Evolutionary conservation across 805 yeast genomes (phyloP), one percentile per base, ranked within the genome.

Genomic region (Kodamaea laetipori): DNA sequence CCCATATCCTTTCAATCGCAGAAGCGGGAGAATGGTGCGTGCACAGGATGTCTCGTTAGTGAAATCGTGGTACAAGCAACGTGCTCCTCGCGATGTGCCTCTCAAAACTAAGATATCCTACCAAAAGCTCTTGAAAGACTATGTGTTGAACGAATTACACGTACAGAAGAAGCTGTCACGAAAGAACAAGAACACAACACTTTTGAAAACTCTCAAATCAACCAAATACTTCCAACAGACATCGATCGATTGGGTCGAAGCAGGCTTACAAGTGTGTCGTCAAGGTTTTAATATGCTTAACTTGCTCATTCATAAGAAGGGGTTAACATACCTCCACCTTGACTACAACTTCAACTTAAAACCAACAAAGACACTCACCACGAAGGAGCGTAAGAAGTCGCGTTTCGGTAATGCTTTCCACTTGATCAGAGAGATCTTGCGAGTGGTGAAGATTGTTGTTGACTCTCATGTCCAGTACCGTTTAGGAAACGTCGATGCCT

Each of bases 321-420:
- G 98, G 0, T 68, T 94, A 27, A 90, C 97, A 0, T 94, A 90
- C 59, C 69, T 94, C 47, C 99, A 94, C 69, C 70, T 94, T 50
- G 99, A 94, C 64, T 94, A 90, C 64, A 94, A 94, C 61, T 94
- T 94, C 70, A 94, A 94, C 61, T 68, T 94, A 56, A 94, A 94
- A 63, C 99, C 99, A 2, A 92, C 96, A 1, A 92, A 92, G 64
- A 92, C 99, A 0, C 71, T 94, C 47, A 90, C 97, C 0, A 94
- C 99, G 0, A 94, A 94, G 59, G 99, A 94, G 61, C 77, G 99
- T 53, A 94, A 94, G 64, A 82, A 90, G 55, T 90, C 98, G 0
- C 76, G 99, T 49, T 94, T 94, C 64, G 99, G 99, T 53, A 84
- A 90, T 63, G 95, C 98, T 0, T 94, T 94, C 69, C 99, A 94